A percentile compares a stretch with the other conserved stretches of the same genome.
These are phyloP conservation scores for Penicillium thymicola DNA, from an alignment of 2,329 filamentous ascomycete genomes.

Conservation along the genomic window DNA sequence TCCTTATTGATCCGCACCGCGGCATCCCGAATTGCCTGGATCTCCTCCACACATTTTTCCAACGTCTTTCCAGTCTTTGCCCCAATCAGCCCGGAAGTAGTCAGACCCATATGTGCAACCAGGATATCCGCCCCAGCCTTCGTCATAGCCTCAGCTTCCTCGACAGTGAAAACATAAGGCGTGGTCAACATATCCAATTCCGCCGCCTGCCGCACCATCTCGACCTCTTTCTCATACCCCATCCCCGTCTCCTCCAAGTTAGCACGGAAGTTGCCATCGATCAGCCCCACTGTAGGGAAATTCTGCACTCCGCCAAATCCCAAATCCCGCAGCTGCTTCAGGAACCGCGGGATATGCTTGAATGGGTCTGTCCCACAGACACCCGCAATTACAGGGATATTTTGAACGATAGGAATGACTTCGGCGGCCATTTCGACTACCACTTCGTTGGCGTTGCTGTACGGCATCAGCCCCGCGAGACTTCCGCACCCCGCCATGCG, in stretches of 20 bases:
- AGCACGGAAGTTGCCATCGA: conserved; percentile 64
- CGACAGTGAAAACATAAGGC: not conserved
- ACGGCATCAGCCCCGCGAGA: conserved; percentile 67
- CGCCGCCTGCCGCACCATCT: conserved; percentile 61
- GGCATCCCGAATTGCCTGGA: not conserved
- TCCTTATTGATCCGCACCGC: not conserved
- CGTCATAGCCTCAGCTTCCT: not conserved
- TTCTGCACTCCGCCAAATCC: conserved; percentile 71
- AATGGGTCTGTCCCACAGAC: conserved; percentile 71
- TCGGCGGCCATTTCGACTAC: conserved; percentile 68
- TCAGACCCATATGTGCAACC: not conserved
- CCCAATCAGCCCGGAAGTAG: not conserved
- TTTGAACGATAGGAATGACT: conserved; percentile 62
- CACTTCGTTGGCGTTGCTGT: conserved; percentile 67
- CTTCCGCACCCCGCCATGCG: conserved; percentile 70
- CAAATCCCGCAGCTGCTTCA: conserved; percentile 57
- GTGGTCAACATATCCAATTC: conserved; percentile 54
- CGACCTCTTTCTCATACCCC: conserved; percentile 65
- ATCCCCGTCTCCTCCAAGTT: conserved; percentile 71
- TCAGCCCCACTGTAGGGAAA: conserved; percentile 69
- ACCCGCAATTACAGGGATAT: conserved; percentile 65
- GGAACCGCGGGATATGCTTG: conserved; percentile 58
- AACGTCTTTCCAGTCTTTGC: not conserved
- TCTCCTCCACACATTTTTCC: not conserved
- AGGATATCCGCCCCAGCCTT: not conserved